Base-by-base conservation (phyloP, 2,329 filamentous ascomycete genomes). In the Basipetospora sp. region DNA sequence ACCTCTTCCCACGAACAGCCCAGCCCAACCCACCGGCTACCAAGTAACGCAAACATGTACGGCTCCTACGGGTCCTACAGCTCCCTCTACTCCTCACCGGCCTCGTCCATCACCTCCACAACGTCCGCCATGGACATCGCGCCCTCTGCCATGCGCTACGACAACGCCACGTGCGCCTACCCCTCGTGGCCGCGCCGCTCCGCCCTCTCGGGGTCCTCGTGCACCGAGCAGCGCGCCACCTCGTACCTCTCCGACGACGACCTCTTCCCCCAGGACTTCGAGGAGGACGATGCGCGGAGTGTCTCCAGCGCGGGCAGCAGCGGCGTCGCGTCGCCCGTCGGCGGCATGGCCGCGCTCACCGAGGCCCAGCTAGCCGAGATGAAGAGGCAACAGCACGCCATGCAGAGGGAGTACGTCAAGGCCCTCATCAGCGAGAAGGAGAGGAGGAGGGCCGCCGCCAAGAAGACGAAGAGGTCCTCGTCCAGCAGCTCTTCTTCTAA, bases 241-340 rank as follows among this genome's bases (percentile, higher is more conserved):
- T 70, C 69, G 1, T 74, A 65, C 54, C 62, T 77, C 44, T 74
- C 71, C 30, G 74, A 78, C 58, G 74, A 77, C 55, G 74, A 77
- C 47, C 66, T 77, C 39, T 68, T 72, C 54, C 62, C 68, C 41
- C 50, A 37, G 26, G 56, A 61, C 51, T 62, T 65, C 40, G 65
- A 70, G 46, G 36, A 39, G 30, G 65, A 71, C 47, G 64, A 71
- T 48, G 47, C 55, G 42, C 58, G 54, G 53, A 67, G 62, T 53
- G 54, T 65, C 36, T 63, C 59, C 32, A 56, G 54, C 49, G 49
- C 53, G 45, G 55, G 53, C 44, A 63, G 59, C 56, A 55, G 58
- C 48, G n/a, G n/a, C n/a, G 30, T 51, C 44, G 44, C 48, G 39
- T 50, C 51, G 48, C 56, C 55, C 50, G 44, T 53, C 48, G 38